Evolutionary conservation across 208 protist species (phyloP).

Genomic region (Herpetomonas samuelpessoai): DNA sequence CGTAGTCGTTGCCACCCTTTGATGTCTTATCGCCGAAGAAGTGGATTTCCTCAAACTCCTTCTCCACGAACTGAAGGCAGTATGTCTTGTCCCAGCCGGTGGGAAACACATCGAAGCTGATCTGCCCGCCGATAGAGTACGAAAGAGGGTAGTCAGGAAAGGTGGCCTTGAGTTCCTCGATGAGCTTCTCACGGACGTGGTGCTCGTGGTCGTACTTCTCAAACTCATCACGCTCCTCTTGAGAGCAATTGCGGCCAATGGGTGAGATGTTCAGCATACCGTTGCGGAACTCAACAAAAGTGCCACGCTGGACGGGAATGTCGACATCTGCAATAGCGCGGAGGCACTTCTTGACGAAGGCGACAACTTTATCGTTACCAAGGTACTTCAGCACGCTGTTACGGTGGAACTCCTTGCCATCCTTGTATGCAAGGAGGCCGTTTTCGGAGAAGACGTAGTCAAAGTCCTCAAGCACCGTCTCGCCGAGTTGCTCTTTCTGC

Average conservation of each 20-base stretch:
- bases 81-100: slow-evolving; percentile 99
- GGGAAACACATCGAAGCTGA: slow-evolving; percentile 99
- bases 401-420: slow-evolving; percentile 86
- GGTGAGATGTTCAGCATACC: slow-evolving; percentile 99
- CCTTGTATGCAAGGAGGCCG: slow-evolving; percentile 93
- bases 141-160: slow-evolving; percentile 91
- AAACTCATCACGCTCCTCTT: slow-evolving; percentile 98
- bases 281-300: slow-evolving; percentile 99
- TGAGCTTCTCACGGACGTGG: slow-evolving; percentile 94
- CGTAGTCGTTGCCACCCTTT: slow-evolving; percentile 99
- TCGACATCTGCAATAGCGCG: slow-evolving; percentile 95
- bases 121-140: slow-evolving; percentile 99
- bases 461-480: slow-evolving; percentile 87
- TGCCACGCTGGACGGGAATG: slow-evolving; percentile 99
- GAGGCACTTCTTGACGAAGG: slow-evolving; percentile 96
- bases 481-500: slow-evolving; percentile 97
- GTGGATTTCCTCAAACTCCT: slow-evolving; percentile 97
- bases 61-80: slow-evolving; percentile 95
- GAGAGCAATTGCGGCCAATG: slow-evolving; percentile 98
- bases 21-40: slow-evolving; percentile 99
- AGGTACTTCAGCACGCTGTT: slow-evolving; percentile 91
- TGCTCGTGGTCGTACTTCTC: slow-evolving; percentile 96
- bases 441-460: slow-evolving; percentile 99
- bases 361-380: slow-evolving; percentile 93
- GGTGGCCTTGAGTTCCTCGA: slow-evolving; percentile 79